A percentile compares a stretch with the other conserved stretches of the same genome.
Conservation (phyloP, 2,329 filamentous ascomycete species). For the Phaeosphaeriaceae sp. region DNA sequence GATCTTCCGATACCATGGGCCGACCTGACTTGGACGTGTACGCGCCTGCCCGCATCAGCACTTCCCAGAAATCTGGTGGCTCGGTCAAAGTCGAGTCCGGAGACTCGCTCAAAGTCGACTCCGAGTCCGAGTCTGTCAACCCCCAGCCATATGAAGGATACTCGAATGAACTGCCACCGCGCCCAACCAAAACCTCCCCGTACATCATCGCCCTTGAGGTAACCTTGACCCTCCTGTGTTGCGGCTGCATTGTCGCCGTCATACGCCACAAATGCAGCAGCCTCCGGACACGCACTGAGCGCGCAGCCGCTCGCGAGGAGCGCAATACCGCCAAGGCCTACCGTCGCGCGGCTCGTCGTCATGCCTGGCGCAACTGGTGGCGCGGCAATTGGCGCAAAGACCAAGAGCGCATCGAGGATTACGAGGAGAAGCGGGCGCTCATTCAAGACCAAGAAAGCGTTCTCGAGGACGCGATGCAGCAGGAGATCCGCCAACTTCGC, state of each 20-base stretch:
- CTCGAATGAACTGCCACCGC: constrained; percentile 27
- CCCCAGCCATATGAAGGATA: constrained; percentile 22
- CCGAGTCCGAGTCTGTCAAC: constrained; percentile 2
- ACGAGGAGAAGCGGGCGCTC: constrained; percentile 61
- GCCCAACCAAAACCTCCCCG: constrained; percentile 31
- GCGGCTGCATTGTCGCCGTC: constrained; percentile 53
- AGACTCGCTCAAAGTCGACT: background rate
- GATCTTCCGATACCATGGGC: constrained; percentile 29
- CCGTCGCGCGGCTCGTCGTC: constrained; percentile 60
- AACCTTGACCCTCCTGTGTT: constrained; percentile 55
- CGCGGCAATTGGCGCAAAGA: constrained; percentile 43
- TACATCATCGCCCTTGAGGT: constrained; percentile 53
- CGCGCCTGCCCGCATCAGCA: constrained; percentile 22
- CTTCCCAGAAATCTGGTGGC: constrained; percentile 26
- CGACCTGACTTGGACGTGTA: constrained; percentile 28
- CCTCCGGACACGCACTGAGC: constrained; percentile 60
- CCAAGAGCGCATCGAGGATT: constrained; percentile 47
- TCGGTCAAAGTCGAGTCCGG: constrained; percentile 14
- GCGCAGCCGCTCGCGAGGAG: constrained; percentile 63
- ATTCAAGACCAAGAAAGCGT: constrained; percentile 56
- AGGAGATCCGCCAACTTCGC: constrained; percentile 59
- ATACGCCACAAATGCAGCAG: constrained; percentile 59
- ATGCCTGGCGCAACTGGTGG: constrained; percentile 62
- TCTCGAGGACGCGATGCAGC: constrained; percentile 54
- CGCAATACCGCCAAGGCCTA: constrained; percentile 61